phyloP scores from a whole-genome alignment of 1,139 yeast species.

The Hanseniaspora uvarum region DNA sequence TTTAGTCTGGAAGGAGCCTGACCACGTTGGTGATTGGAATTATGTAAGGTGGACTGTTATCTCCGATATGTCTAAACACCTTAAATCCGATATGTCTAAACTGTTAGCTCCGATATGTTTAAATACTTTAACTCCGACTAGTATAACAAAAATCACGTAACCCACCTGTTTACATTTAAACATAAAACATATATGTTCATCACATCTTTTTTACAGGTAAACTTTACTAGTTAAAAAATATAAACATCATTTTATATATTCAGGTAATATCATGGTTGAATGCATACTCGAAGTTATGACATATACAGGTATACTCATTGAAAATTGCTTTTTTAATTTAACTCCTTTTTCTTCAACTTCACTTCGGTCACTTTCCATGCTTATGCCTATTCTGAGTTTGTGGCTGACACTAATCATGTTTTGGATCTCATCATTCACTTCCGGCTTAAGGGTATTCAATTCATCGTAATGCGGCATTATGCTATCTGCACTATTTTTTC shows the following conservation, averaged over 20 bases:
- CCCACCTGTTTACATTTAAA: too few species aligned
- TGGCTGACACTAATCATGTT: background rate
- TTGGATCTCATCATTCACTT: background rate
- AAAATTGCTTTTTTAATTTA: constrained; percentile 12
- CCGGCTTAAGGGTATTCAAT: constrained; percentile 3
- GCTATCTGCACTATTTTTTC: background rate
- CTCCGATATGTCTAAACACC: too few species aligned
- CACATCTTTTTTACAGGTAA: too few species aligned
- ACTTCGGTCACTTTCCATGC: background rate
- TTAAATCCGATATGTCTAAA: too few species aligned
- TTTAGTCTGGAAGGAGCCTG: too few species aligned
- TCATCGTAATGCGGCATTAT: constrained; percentile 16
- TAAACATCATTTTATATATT: background rate
- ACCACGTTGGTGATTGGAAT: too few species aligned
- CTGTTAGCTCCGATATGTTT: too few species aligned
- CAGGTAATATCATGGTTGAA: constrained; percentile 12
- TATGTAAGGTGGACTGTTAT: too few species aligned
- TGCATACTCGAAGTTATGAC: constrained; percentile 2
- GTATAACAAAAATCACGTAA: too few species aligned
- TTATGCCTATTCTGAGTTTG: background rate
- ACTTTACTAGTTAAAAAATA: too few species aligned
- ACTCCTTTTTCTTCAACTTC: background rate
- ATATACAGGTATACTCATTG: constrained; percentile 7
- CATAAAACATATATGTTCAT: too few species aligned
- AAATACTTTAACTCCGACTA: too few species aligned